Percentiles rank a stretch among this genome's conserved stretches.
Conservation (phyloP, 176 grass and related monocot genomes). For the Microstegium vimineum region DNA sequence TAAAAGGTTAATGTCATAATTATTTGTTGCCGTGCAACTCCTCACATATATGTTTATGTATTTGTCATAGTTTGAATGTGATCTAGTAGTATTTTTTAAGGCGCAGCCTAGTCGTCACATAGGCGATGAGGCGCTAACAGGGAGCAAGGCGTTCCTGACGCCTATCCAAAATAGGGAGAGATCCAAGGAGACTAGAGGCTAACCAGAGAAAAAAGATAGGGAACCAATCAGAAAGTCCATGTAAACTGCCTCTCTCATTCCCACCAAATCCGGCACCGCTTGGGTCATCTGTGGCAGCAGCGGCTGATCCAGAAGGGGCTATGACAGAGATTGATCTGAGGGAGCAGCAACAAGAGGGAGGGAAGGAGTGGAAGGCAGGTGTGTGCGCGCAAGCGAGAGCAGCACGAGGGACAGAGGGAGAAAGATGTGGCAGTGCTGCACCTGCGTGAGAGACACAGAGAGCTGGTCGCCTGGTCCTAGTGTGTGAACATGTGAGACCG, state of each 20-base stretch:
- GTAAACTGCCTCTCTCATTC: not conserved
- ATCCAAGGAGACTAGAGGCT: not conserved
- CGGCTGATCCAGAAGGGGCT: not conserved
- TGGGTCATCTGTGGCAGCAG: not conserved
- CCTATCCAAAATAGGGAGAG: not conserved
- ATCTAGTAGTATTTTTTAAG: not conserved
- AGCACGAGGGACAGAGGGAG: not conserved
- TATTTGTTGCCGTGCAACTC: not conserved
- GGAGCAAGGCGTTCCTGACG: not conserved
- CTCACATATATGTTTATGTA: not conserved
- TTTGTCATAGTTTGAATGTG: not conserved
- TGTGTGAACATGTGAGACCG: not conserved
- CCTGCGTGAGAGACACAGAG: not conserved
- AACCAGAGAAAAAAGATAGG: not conserved
- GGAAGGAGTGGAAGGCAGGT: not conserved
- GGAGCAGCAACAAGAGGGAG: not conserved
- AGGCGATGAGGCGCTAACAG: not conserved
- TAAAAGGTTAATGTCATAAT: not conserved
- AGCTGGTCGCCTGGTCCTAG: not conserved
- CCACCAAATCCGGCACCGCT: not conserved
- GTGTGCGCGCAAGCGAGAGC: not conserved
- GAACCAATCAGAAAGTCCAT: not conserved
- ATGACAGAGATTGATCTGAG: not conserved
- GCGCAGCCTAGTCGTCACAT: not conserved
- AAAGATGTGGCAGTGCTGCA: not conserved